Conservation (phyloP, 2,329 filamentous ascomycete genomes). For the Pseudocercospora musae region DNA sequence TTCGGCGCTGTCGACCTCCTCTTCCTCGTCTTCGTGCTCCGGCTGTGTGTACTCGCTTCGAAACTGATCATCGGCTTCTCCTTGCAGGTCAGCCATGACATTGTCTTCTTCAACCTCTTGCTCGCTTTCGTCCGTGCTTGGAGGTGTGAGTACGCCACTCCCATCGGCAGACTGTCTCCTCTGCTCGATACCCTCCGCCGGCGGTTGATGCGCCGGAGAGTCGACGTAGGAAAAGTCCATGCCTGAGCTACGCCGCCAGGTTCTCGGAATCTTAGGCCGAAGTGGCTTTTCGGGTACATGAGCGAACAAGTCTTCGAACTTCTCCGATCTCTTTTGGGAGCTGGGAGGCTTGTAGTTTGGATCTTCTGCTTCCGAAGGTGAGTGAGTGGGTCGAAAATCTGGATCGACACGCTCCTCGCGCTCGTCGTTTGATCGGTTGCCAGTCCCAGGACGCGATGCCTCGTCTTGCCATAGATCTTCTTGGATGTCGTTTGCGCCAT, state of each 20-base stretch:
- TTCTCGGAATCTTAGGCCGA: conserved; percentile 41
- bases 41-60: background rate
- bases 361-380: conserved; percentile 1
- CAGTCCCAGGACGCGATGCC: conserved; percentile 37
- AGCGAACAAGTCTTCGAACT: conserved; percentile 36
- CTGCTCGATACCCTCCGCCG: conserved; percentile 6
- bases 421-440: background rate
- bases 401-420: background rate
- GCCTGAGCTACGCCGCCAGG: conserved; percentile 42
- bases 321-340: conserved; percentile 18
- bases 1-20: conserved; percentile 10
- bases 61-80: background rate
- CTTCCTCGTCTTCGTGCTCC: conserved; percentile 1
- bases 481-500: conserved; percentile 20
- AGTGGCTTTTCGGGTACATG: conserved; percentile 35
- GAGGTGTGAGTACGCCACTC: conserved; percentile 36
- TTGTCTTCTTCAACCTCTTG: conserved; percentile 4
- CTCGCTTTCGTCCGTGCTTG: conserved; percentile 31
- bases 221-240: conserved; percentile 40
- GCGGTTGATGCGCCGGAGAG: conserved; percentile 30
- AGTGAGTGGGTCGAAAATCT: background rate
- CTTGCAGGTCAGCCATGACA: background rate
- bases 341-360: background rate
- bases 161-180: conserved; percentile 23
- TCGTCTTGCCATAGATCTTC: conserved; percentile 50